Percentiles rank a stretch among this genome's conserved stretches.
Conservation (phyloP, 1,139 yeast species). For the Scheffersomyces segobiensis region DNA sequence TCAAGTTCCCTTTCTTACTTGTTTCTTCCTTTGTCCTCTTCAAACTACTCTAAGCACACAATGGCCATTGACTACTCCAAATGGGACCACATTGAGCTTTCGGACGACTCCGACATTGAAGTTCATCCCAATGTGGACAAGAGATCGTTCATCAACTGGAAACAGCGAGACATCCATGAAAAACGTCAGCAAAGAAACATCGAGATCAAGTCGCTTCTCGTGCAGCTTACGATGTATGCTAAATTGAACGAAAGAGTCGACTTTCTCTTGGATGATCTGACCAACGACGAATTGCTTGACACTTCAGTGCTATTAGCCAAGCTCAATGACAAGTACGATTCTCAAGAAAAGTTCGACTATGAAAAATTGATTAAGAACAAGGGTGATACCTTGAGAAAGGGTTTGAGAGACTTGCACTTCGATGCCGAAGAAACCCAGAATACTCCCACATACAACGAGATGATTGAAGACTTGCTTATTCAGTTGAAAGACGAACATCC, state of each 20-base stretch:
- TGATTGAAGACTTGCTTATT: slow-evolving; percentile 84
- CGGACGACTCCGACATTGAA: slow-evolving; percentile 95
- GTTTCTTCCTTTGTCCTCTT: background rate
- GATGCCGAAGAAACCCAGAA: slow-evolving; percentile 57
- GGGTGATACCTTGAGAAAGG: slow-evolving; percentile 42
- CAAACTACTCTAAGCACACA: slow-evolving; percentile 1
- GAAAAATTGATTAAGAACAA: slow-evolving; percentile 35
- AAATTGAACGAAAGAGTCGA: slow-evolving; percentile 76
- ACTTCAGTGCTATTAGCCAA: slow-evolving; percentile 39
- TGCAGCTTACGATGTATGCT: slow-evolving; percentile 74
- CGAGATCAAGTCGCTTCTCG: slow-evolving; percentile 72
- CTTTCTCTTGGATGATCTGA: slow-evolving; percentile 45
- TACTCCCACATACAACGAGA: slow-evolving; percentile 83
- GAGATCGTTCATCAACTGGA: slow-evolving; percentile 89
- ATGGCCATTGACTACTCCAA: slow-evolving; percentile 93
- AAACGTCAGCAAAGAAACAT: slow-evolving; percentile 77
- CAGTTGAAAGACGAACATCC: slow-evolving; percentile 64
- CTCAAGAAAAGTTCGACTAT: slow-evolving; percentile 52
- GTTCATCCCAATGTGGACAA: slow-evolving; percentile 99
- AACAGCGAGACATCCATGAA: slow-evolving; percentile 95
- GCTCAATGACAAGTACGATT: slow-evolving; percentile 54
- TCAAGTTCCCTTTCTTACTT: background rate
- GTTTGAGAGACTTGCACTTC: slow-evolving; percentile 42
- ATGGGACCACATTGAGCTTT: slow-evolving; percentile 94
- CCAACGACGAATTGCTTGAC: slow-evolving; percentile 43